Evolutionary conservation across 306 rosid species (phyloP).

Genomic region (Vigna unguiculata): DNA sequence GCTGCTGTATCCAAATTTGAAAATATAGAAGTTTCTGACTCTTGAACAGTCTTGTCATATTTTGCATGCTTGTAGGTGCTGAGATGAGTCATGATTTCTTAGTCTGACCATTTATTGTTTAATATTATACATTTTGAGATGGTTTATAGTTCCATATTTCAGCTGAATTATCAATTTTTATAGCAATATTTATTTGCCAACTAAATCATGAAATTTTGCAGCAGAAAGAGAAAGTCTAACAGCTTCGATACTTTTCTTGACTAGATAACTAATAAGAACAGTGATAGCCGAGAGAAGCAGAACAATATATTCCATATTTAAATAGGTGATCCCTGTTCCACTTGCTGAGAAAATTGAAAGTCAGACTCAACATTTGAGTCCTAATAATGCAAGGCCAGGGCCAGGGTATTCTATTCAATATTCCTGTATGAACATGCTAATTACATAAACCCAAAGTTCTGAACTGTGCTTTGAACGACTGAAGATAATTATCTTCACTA

Average conservation of each 20-base stretch:
- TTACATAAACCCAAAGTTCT: background rate
- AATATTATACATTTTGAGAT: background rate
- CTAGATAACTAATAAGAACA: background rate
- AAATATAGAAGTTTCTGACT: background rate
- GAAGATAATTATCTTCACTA: slow-evolving; percentile 6
- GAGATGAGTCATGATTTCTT: slow-evolving; percentile 8
- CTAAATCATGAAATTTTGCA: slow-evolving; percentile 7
- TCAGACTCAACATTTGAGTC: slow-evolving; percentile 8
- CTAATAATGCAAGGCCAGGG: slow-evolving; percentile 21
- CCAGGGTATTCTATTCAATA: background rate
- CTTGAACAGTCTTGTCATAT: background rate
- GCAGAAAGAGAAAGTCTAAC: slow-evolving; percentile 8
- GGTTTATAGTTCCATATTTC: slow-evolving; percentile 1
- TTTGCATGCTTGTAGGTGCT: background rate
- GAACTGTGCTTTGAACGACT: background rate
- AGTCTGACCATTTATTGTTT: background rate
- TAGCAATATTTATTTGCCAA: slow-evolving; percentile 7
- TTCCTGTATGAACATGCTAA: slow-evolving; percentile 22
- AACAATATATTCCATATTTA: slow-evolving; percentile 21
- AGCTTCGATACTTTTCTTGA: background rate
- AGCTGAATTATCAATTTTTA: background rate
- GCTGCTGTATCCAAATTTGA: background rate
- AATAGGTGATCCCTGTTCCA: slow-evolving; percentile 11
- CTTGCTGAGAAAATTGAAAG: slow-evolving; percentile 4
- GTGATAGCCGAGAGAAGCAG: slow-evolving; percentile 31